Conservation (phyloP, 2,329 filamentous ascomycete species). For the Ophiocordyceps polyrhachis-furcata region DNA sequence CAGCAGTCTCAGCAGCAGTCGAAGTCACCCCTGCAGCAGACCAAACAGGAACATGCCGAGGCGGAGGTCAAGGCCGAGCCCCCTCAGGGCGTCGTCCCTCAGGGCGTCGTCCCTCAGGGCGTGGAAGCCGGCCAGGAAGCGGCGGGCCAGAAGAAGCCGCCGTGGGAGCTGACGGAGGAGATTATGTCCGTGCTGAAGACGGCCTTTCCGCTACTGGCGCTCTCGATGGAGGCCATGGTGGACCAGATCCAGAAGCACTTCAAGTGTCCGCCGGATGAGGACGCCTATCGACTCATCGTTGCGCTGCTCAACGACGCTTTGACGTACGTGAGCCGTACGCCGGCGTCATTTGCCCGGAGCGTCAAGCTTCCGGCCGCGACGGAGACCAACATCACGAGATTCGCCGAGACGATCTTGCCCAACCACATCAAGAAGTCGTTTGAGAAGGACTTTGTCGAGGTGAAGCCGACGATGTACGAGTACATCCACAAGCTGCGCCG, state of each 20-base stretch:
- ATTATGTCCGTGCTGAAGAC: constrained; percentile 93
- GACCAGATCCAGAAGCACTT: constrained; percentile 98
- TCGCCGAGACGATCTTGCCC: constrained; percentile 89
- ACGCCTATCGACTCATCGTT: constrained; percentile 94
- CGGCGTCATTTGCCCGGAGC: constrained; percentile 70
- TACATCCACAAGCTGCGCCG: constrained; percentile 93
- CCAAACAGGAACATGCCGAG: not conserved
- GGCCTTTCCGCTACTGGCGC: constrained; percentile 80
- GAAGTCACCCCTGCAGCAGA: not conserved
- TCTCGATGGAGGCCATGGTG: constrained; percentile 99
- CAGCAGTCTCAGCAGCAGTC: constrained; percentile 24
- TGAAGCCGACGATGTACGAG: constrained; percentile 94
- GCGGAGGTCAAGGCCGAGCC: constrained; percentile 24
- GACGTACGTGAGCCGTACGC: constrained; percentile 78
- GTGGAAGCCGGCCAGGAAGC: constrained; percentile 8
- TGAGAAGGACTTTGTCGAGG: constrained; percentile 86
- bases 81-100: constrained; percentile 6
- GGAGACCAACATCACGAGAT: constrained; percentile 90
- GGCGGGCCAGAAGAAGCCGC: constrained; percentile 46
- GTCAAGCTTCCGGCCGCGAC: constrained; percentile 80
- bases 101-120: no score
- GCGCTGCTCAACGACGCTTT: constrained; percentile 89
- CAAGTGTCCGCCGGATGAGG: constrained; percentile 95
- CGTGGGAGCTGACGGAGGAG: constrained; percentile 94
- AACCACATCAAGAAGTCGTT: constrained; percentile 91